Evolutionary conservation across 2,329 filamentous ascomycete genomes (phyloP).

Genomic region (Ceratocystis destructans): DNA sequence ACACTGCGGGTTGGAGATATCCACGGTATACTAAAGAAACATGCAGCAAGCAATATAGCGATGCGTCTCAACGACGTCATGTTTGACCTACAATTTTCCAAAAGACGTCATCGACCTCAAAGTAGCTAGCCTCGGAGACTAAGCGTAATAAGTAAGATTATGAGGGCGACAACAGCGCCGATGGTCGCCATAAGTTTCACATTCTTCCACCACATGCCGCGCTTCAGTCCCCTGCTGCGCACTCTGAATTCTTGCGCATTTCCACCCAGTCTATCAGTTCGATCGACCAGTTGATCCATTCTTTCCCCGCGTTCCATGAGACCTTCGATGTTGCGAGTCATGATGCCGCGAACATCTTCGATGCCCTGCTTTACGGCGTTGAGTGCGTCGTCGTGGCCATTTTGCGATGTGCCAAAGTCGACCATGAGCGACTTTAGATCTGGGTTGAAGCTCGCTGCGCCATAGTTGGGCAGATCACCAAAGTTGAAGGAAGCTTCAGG

Average conservation of each 20-base stretch:
- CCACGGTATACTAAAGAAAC: too few relatives aligned
- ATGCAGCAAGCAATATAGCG: too few relatives aligned
- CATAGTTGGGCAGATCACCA: constrained; percentile 68
- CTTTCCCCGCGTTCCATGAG: constrained; percentile 81
- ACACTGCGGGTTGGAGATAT: background rate
- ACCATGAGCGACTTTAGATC: constrained; percentile 66
- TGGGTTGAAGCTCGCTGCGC: constrained; percentile 73
- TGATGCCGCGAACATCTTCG: constrained; percentile 80
- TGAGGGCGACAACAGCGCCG: constrained; percentile 46
- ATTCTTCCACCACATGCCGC: constrained; percentile 99
- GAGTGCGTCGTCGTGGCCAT: constrained; percentile 67
- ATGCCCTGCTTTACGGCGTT: constrained; percentile 77
- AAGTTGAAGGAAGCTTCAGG: constrained; percentile 56
- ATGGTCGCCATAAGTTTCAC: constrained; percentile 67
- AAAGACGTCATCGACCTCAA: too few relatives aligned
- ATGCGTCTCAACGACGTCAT: too few relatives aligned
- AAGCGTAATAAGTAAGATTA: constrained; percentile 46
- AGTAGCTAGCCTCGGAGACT: constrained; percentile 23
- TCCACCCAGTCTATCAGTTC: constrained; percentile 83
- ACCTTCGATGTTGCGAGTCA: constrained; percentile 90
- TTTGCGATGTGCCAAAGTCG: constrained; percentile 66
- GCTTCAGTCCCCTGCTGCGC: constrained; percentile 68
- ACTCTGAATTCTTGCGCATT: constrained; percentile 84
- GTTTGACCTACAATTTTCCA: too few relatives aligned
- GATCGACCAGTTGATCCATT: constrained; percentile 87